Evolutionary conservation across 192 early-diverging fungal species (phyloP).

Genomic region (Backusella psychrophila): DNA sequence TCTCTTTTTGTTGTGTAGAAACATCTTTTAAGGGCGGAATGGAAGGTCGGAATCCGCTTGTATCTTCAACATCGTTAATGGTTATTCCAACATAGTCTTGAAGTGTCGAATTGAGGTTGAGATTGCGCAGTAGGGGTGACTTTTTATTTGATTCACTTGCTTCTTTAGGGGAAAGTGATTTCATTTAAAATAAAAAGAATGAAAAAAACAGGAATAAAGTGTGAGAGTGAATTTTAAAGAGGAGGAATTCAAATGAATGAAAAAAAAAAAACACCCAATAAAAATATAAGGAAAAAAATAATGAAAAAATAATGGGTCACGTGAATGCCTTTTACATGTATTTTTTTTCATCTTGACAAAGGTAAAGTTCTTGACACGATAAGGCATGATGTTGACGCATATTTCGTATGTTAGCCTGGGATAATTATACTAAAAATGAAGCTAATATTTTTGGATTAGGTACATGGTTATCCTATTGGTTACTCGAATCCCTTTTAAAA

Average conservation of each 20-base stretch:
- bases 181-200: background rate
- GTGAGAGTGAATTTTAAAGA: background rate
- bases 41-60: background rate
- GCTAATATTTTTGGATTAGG: background rate
- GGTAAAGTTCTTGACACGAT: background rate
- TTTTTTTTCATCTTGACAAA: background rate
- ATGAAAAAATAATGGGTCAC: background rate
- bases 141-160: background rate
- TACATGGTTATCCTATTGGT: background rate
- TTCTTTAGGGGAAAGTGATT: slow-evolving; percentile 1
- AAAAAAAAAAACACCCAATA: background rate
- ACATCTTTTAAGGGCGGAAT: slow-evolving; percentile 7
- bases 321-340: background rate
- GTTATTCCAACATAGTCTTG: slow-evolving; percentile 40
- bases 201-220: background rate
- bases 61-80: slow-evolving; percentile 22
- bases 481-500: background rate
- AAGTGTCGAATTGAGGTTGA: background rate
- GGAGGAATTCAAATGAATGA: background rate
- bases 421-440: background rate
- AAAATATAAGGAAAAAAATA: background rate
- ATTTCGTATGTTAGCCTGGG: background rate
- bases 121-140: background rate
- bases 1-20: background rate
- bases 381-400: background rate